Percentiles rank a stretch among this genome's conserved stretches.
These are phyloP conservation scores for Lepidopterella palustris DNA, from an alignment of 495 filamentous ascomycete species.

Conservation along the genomic window DNA sequence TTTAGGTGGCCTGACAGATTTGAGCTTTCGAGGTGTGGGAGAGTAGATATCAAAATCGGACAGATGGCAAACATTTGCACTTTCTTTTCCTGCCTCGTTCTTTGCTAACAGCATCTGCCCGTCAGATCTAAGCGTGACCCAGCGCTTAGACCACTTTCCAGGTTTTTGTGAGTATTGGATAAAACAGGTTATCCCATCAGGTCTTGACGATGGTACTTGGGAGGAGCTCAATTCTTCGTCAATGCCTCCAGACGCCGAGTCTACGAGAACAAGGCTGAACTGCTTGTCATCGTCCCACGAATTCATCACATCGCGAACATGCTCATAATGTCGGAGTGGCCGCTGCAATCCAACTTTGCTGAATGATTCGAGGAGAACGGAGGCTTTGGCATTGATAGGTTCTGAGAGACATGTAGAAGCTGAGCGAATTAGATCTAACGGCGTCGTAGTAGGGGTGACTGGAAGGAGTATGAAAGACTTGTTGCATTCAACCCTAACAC, in stretches of 20 bases:
- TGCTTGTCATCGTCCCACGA: slow-evolving; percentile 78
- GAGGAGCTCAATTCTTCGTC: slow-evolving; percentile 46
- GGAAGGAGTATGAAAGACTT: slow-evolving; percentile 55
- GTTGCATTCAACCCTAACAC: slow-evolving; percentile 61
- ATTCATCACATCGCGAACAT: slow-evolving; percentile 80
- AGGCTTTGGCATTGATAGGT: slow-evolving; percentile 52
- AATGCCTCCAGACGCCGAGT: slow-evolving; percentile 41
- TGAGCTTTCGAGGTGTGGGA: slow-evolving; percentile 53
- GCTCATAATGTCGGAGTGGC: slow-evolving; percentile 79
- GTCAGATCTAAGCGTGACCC: slow-evolving; percentile 62
- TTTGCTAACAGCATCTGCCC: slow-evolving; percentile 74
- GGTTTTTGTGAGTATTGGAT: slow-evolving; percentile 75
- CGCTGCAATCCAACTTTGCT: slow-evolving; percentile 71
- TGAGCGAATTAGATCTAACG: slow-evolving; percentile 59
- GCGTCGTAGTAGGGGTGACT: slow-evolving; percentile 67
- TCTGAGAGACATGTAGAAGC: slow-evolving; percentile 50
- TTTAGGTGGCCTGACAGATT: slow-evolving; percentile 46
- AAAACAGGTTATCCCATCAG: slow-evolving; percentile 56
- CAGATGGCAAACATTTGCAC: slow-evolving; percentile 68
- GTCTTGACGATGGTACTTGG: slow-evolving; percentile 51
- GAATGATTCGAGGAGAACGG: slow-evolving; percentile 70
- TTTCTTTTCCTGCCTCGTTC: slow-evolving; percentile 57
- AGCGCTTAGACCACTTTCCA: slow-evolving; percentile 82
- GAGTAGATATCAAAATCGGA: slow-evolving; percentile 92
- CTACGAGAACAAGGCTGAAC: slow-evolving; percentile 60